Evolutionary conservation across 1,284 basidiomycete species (phyloP), one percentile per base, ranked within the genome.

Genomic region (Lentinus polychrous): DNA sequence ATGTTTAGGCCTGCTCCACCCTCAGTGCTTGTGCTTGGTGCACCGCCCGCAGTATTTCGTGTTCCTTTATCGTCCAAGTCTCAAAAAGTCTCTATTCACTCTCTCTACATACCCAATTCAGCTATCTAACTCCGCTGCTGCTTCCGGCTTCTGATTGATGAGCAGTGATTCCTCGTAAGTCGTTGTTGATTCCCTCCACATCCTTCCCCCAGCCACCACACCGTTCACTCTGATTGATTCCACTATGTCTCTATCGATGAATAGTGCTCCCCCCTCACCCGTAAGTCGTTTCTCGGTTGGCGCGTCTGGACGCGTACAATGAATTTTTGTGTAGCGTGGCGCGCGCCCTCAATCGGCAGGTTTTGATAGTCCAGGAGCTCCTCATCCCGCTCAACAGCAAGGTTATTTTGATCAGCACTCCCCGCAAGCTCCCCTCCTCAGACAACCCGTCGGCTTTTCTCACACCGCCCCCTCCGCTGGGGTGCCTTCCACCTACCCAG

Each of bases 91-190:
- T 23, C 22, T 7, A 5, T 40, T 20, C 39, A 3, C n/a, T 7
- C 7, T 18, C 22, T 18, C 22, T 40, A 6, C 20, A 20, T 12
- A 12, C 20, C 22, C 20, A 15, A 20, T 23, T 12, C 14, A n/a
- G 39, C 12, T 18, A 20, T 22, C 12, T 12, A 12, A 17, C 39
- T 23, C 20, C 22, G 39, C 39, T 40, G 10, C 39, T 40, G 17
- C 12, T 15, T 22, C 17, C 20, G 17, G 12, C 12, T 20, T 22
- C n/a, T 40, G 35, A 37, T 23, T 40, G 17, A 40, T 40, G 39
- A 40, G 39, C 20, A 40, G 39, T 23, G 39, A 40, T 20, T 40
- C 39, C 20, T 40, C 39, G 39, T 40, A 23, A 40, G 39, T 40
- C 12, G 6, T 40, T 17, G 12, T 40, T 20, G 14, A 15, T 37